Conservation (phyloP, 805 yeast genomes). For the Lachancea dasiensis region DNA sequence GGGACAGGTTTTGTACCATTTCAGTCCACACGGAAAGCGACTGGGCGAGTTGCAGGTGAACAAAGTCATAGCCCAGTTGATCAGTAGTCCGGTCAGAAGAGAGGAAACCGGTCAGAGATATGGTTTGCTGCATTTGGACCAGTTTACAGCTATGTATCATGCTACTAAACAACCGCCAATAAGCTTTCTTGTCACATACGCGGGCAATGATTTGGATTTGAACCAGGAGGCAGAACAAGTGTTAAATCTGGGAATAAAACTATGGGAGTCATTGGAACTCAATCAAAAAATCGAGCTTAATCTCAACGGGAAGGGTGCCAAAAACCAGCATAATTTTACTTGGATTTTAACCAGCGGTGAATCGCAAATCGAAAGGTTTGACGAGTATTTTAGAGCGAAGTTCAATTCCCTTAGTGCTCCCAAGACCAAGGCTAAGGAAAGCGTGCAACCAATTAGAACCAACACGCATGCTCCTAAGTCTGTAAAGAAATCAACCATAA, state of each 20-base stretch:
- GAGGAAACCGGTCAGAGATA: constrained; percentile 17
- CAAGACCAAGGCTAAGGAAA: constrained; percentile 6
- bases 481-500: constrained; percentile 8
- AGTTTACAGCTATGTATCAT: constrained; percentile 21
- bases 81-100: constrained; percentile 21
- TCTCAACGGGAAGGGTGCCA: constrained; percentile 25
- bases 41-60: constrained; percentile 28
- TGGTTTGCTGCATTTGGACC: constrained; percentile 10
- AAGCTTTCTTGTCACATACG: constrained; percentile 38
- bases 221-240: constrained; percentile 41
- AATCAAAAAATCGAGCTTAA: constrained; percentile 29
- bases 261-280: constrained; percentile 34
- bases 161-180: constrained; percentile 32
- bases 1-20: constrained; percentile 29
- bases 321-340: constrained; percentile 27
- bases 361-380: constrained; percentile 36
- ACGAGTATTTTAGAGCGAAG: constrained; percentile 35
- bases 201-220: constrained; percentile 37
- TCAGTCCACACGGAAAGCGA: constrained; percentile 24
- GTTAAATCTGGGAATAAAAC: constrained; percentile 31
- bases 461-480: not conserved
- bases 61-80: constrained; percentile 23
- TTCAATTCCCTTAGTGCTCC: constrained; percentile 17
- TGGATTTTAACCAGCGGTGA: constrained; percentile 28
- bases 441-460: constrained; percentile 10